phyloP scores from a whole-genome alignment of 345 rosid species.

The Moringa oleifera region DNA sequence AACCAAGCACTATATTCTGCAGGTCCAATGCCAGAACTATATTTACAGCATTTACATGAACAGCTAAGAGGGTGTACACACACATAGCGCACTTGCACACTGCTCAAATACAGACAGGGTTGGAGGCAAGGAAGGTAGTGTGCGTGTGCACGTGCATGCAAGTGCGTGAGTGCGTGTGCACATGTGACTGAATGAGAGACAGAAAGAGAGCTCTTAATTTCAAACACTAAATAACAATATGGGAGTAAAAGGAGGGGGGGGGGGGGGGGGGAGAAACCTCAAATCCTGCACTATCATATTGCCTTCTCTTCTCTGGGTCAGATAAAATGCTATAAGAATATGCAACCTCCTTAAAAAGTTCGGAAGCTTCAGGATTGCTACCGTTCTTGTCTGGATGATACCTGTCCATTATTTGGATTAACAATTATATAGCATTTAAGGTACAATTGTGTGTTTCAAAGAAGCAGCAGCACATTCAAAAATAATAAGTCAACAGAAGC shows the following conservation, averaged over 20 bases:
- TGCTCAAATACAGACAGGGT: too few relatives aligned
- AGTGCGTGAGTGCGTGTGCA: too few relatives aligned
- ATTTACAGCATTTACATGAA: too few relatives aligned
- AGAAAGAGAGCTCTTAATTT: too few relatives aligned
- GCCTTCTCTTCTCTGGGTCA: constrained; percentile 97
- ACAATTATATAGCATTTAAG: not conserved
- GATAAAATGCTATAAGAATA: constrained; percentile 96
- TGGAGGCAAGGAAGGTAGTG: too few relatives aligned
- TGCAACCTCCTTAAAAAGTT: constrained; percentile 94
- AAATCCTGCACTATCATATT: constrained; percentile 91
- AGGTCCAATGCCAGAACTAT: too few relatives aligned
- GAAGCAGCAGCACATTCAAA: not conserved
- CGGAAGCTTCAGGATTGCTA: constrained; percentile 92
- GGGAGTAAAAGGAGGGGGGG: not conserved
- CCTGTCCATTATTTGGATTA: constrained; percentile 32
- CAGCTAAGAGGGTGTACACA: too few relatives aligned
- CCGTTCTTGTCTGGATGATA: constrained; percentile 99
- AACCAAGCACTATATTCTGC: too few relatives aligned
- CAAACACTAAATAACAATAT: too few relatives aligned
- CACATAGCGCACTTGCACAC: too few relatives aligned
- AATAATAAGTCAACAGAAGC: not conserved
- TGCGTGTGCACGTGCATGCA: not conserved
- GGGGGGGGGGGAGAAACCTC: constrained; percentile 49
- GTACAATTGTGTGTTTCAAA: not conserved
- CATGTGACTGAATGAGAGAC: too few relatives aligned